Conservation (phyloP, 1,284 basidiomycete genomes). For the Trametes sp. region DNA sequence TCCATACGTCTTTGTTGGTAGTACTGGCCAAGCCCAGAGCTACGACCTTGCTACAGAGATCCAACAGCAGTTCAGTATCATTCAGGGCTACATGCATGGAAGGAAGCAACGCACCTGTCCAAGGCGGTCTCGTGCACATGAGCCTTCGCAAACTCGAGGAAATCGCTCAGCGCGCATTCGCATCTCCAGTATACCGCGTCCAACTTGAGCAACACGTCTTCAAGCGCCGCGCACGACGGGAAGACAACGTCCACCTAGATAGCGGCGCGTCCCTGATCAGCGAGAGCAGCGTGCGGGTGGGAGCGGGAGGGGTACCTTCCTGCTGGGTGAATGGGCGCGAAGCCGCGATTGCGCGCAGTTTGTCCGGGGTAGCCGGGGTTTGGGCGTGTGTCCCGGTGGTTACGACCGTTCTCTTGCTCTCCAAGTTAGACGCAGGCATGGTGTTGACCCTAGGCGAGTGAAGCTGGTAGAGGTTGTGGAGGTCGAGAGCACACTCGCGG, state of each 20-base stretch:
- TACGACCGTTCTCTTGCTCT: background rate
- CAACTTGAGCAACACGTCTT: constrained; percentile 48
- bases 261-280: background rate
- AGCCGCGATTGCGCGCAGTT: constrained; percentile 11
- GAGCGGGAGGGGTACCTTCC: constrained; percentile 17
- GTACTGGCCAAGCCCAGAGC: constrained; percentile 44
- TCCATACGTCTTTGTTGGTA: constrained; percentile 62
- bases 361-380: background rate
- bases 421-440: background rate
- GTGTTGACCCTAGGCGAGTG: too few species aligned
- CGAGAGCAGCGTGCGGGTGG: background rate
- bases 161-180: constrained; percentile 48
- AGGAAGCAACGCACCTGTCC: constrained; percentile 20
- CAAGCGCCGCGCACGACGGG: constrained; percentile 47
- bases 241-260: constrained; percentile 64
- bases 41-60: constrained; percentile 15
- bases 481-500: background rate
- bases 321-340: constrained; percentile 29
- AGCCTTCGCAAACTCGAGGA: constrained; percentile 46
- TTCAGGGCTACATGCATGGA: background rate
- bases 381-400: background rate
- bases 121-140: constrained; percentile 34
- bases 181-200: constrained; percentile 52
- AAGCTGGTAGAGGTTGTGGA: background rate
- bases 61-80: background rate